Percentiles rank a stretch among this genome's conserved stretches.
These are phyloP conservation scores for Lactarius indigo DNA, from an alignment of 768 basidiomycete genomes.

Conservation along the genomic window DNA sequence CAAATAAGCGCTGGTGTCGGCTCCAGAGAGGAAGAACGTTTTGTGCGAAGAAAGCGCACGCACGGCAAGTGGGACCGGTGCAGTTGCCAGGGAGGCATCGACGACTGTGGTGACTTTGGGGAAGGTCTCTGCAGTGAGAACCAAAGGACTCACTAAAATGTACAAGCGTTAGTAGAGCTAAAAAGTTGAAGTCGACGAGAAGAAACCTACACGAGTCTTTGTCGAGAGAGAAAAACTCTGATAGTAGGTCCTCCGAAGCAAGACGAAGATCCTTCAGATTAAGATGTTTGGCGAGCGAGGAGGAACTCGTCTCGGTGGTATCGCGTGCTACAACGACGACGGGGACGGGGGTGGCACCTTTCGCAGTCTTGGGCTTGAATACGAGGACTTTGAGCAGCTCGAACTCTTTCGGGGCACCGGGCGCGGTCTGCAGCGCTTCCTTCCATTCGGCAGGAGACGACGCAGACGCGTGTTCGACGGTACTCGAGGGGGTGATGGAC, in stretches of 20 bases:
- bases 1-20: slow-evolving; percentile 71
- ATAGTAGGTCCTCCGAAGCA: slow-evolving; percentile 81
- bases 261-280: slow-evolving; percentile 84
- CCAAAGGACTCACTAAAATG: slow-evolving; percentile 71
- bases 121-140: slow-evolving; percentile 62
- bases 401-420: slow-evolving; percentile 53
- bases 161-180: background rate
- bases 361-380: slow-evolving; percentile 97
- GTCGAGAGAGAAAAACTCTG: slow-evolving; percentile 77
- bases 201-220: slow-evolving; percentile 77
- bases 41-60: slow-evolving; percentile 67
- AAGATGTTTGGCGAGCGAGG: slow-evolving; percentile 71
- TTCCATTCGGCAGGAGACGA: slow-evolving; percentile 76
- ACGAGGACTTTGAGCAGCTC: slow-evolving; percentile 85
- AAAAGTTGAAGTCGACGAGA: background rate
- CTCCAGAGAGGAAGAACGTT: slow-evolving; percentile 77
- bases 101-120: slow-evolving; percentile 70
- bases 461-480: slow-evolving; percentile 56
- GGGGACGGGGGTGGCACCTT: slow-evolving; percentile 76
- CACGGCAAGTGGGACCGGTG: slow-evolving; percentile 65
- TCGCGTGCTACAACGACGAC: slow-evolving; percentile 86
- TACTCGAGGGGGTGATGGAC: slow-evolving; percentile 50
- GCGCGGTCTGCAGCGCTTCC: slow-evolving; percentile 55
- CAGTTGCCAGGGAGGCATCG: slow-evolving; percentile 73
- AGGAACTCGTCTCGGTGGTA: slow-evolving; percentile 77